These are phyloP conservation scores for Neopestalotiopsis clavispora DNA, from an alignment of 2,329 filamentous ascomycete species.

Conservation along the genomic window DNA sequence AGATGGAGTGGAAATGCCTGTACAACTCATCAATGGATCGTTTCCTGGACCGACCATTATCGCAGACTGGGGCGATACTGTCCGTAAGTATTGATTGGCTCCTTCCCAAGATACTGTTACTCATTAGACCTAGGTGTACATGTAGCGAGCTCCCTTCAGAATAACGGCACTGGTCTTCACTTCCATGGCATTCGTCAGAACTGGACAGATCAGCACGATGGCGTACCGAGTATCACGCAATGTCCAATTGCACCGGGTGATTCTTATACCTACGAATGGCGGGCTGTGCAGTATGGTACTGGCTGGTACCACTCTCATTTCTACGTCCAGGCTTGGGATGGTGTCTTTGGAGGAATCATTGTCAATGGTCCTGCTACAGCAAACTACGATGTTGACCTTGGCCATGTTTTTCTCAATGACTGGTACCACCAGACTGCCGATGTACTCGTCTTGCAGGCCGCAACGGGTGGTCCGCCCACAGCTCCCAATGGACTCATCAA, in stretches of 20 bases:
- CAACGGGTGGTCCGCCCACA: conserved; percentile 36
- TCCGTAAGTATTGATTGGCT: neutral
- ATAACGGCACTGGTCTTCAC: conserved; percentile 67
- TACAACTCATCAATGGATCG: conserved; percentile 46
- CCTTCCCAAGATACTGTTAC: neutral
- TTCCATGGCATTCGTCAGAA: conserved; percentile 67
- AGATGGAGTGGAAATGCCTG: conserved; percentile 39
- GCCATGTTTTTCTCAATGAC: conserved; percentile 62
- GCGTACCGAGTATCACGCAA: conserved; percentile 55
- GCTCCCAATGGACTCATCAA: conserved; percentile 48
- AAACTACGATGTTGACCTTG: conserved; percentile 68
- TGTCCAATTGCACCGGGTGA: conserved; percentile 57
- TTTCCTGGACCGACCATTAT: conserved; percentile 35
- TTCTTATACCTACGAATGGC: conserved; percentile 61
- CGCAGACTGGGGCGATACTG: conserved; percentile 52
- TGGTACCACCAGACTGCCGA: conserved; percentile 57
- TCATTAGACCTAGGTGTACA: conserved; percentile 40
- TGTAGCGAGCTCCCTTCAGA: conserved; percentile 53
- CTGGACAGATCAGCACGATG: conserved; percentile 59
- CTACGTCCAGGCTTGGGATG: conserved; percentile 53
- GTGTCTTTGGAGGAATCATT: conserved; percentile 63
- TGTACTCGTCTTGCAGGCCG: conserved; percentile 36
- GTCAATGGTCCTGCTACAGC: conserved; percentile 64
- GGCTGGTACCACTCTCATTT: conserved; percentile 69
- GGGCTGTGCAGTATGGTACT: conserved; percentile 58